Percentiles rank a stretch among this genome's conserved stretches.
Conservation (phyloP, 371 early-diverging fungal species). For the Blyttiomyces sp. region DNA sequence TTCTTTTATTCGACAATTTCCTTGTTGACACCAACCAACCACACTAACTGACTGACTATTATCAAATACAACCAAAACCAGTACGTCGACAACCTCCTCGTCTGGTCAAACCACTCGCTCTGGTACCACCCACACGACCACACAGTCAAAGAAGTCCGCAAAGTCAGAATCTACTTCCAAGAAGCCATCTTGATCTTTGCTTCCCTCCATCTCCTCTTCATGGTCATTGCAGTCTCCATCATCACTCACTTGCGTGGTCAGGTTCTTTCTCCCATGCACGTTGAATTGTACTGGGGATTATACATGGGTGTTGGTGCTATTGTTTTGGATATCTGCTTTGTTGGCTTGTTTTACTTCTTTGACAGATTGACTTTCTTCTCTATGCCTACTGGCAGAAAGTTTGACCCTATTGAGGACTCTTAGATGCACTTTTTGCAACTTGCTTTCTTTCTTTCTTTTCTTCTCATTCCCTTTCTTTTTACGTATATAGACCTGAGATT, state of each 20-base stretch:
- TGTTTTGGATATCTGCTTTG: slow-evolving; percentile 1
- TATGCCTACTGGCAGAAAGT: slow-evolving; percentile 6
- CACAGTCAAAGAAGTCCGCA: background rate
- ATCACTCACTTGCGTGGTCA: background rate
- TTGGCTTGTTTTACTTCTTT: background rate
- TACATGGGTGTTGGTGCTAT: slow-evolving; percentile 3
- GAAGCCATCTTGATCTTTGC: background rate
- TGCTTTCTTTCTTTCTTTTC: too few species aligned
- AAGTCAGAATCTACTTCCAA: background rate
- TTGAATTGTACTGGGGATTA: slow-evolving; percentile 1
- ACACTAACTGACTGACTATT: background rate
- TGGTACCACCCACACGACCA: slow-evolving; percentile 4
- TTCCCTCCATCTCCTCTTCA: background rate
- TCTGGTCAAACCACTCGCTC: slow-evolving; percentile 5
- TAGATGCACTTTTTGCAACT: too few species aligned
- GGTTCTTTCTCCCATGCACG: background rate
- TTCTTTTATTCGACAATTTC: too few species aligned
- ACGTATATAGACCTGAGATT: too few species aligned
- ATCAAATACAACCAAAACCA: background rate
- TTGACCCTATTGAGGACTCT: slow-evolving; percentile 10
- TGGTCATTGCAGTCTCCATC: slow-evolving; percentile 1
- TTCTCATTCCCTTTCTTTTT: too few species aligned
- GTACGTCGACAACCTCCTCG: slow-evolving; percentile 14
- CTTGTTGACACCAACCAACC: too few species aligned
- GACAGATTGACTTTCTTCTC: slow-evolving; percentile 3